phyloP scores from a whole-genome alignment of 768 basidiomycete species.

The Leccinum variicolor region DNA sequence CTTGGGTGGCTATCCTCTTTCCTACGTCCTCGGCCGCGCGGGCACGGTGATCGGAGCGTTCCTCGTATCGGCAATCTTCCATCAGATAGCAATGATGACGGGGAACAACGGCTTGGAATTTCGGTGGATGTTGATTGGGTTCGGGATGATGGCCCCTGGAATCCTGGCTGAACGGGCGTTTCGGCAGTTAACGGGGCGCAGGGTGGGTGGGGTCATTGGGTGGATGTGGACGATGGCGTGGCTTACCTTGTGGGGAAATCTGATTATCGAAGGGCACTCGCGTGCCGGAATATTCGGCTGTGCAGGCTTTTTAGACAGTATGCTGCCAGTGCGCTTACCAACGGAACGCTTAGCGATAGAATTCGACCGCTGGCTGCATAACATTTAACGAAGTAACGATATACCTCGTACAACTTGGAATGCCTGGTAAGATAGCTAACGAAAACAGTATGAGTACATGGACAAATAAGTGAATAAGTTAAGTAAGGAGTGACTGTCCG shows the following conservation, averaged over 20 bases:
- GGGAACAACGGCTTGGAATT: slow-evolving; percentile 47
- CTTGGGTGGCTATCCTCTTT: slow-evolving; percentile 29
- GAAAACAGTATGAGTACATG: neutral
- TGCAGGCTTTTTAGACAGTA: slow-evolving; percentile 2
- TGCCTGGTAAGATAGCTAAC: neutral
- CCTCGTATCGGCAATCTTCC: slow-evolving; percentile 52
- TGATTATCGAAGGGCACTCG: slow-evolving; percentile 23
- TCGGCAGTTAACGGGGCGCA: slow-evolving; percentile 19
- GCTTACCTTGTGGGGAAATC: slow-evolving; percentile 21
- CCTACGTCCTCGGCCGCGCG: slow-evolving; percentile 41
- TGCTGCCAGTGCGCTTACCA: slow-evolving; percentile 3
- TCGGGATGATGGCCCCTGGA: slow-evolving; percentile 53
- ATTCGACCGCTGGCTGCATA: slow-evolving; percentile 16
- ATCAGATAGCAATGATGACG: slow-evolving; percentile 49
- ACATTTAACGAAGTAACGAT: neutral
- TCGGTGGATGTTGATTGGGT: slow-evolving; percentile 43
- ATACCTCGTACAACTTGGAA: neutral
- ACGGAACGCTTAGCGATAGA: slow-evolving; percentile 8
- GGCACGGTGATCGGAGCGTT: slow-evolving; percentile 56
- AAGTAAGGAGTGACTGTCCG: neutral
- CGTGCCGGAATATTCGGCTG: slow-evolving; percentile 10
- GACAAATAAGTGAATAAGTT: neutral
- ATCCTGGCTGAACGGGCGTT: slow-evolving; percentile 42
- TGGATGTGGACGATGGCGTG: slow-evolving; percentile 35
- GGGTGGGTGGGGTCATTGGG: slow-evolving; percentile 30